phyloP scores from a whole-genome alignment of 768 basidiomycete genomes.

The Boletus patriciae region DNA sequence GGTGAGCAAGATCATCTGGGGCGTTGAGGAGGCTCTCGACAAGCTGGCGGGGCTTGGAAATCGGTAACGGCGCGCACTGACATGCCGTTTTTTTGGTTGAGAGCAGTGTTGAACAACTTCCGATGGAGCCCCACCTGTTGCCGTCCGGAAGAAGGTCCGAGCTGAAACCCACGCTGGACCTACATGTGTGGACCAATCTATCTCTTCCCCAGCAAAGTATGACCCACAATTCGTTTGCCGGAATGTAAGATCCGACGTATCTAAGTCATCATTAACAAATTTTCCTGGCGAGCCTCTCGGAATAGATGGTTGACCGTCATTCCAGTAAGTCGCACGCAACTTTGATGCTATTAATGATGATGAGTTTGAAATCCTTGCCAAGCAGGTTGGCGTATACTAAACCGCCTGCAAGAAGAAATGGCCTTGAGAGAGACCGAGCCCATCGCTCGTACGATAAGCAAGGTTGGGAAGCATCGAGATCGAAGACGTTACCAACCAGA shows the following conservation, averaged over 20 bases:
- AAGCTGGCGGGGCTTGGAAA: constrained; percentile 24
- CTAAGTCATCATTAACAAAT: no score
- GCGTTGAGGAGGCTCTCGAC: constrained; percentile 20
- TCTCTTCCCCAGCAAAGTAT: not conserved
- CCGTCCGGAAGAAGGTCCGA: constrained; percentile 33
- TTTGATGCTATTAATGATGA: constrained; percentile 25
- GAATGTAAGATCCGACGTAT: constrained; percentile 24
- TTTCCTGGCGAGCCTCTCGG: no score
- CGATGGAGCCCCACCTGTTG: constrained; percentile 32
- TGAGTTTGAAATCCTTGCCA: constrained; percentile 28
- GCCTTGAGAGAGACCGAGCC: constrained; percentile 8
- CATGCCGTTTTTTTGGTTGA: constrained; percentile 19
- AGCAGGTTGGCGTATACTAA: constrained; percentile 28
- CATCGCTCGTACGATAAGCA: constrained; percentile 37
- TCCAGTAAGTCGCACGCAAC: constrained; percentile 27
- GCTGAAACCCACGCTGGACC: constrained; percentile 33
- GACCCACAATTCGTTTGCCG: constrained; percentile 22
- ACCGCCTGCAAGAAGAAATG: constrained; percentile 16
- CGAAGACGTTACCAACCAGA: constrained; percentile 25
- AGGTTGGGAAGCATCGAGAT: constrained; percentile 22
- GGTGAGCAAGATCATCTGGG: constrained; percentile 17
- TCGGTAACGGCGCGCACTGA: constrained; percentile 13
- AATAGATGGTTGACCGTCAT: constrained; percentile 28
- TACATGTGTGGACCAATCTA: not conserved
- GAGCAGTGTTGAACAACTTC: constrained; percentile 20